Percentiles rank a stretch among this genome's conserved stretches.
Conservation (phyloP, 345 rosid genomes). For the Hypericum perforatum region DNA sequence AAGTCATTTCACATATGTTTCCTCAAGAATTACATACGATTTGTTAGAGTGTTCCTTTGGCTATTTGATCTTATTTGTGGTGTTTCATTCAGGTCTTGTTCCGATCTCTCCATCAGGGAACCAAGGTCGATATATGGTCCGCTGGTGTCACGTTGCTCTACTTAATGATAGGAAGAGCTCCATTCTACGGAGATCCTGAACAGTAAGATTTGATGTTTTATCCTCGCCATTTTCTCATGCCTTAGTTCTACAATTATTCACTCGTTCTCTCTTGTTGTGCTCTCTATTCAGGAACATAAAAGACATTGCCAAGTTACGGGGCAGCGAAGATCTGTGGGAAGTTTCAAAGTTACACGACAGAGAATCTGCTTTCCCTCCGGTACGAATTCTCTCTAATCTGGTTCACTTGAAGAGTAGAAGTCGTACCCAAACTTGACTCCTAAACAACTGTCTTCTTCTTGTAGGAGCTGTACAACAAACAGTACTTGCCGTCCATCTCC, state of each 20-base stretch:
- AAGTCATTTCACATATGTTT: no score
- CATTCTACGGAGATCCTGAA: conserved; percentile 87
- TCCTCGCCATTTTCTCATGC: no score
- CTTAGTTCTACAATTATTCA: not conserved
- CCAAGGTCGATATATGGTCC: conserved; percentile 90
- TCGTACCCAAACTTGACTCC: not conserved
- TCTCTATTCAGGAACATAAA: conserved; percentile 58
- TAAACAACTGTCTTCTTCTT: conserved; percentile 6
- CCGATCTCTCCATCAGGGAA: conserved; percentile 84
- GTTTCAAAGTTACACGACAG: conserved; percentile 74
- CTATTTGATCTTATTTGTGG: conserved; percentile 2
- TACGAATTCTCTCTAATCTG: conserved; percentile 12
- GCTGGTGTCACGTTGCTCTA: conserved; percentile 90
- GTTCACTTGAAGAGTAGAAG: not conserved
- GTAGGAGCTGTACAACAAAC: conserved; percentile 58
- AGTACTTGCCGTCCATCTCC: conserved; percentile 30
- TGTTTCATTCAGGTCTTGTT: conserved; percentile 57
- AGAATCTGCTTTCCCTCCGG: conserved; percentile 75
- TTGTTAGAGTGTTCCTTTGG: no score
- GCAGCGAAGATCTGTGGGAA: conserved; percentile 97
- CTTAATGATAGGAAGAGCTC: conserved; percentile 62
- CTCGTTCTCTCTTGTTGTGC: not conserved
- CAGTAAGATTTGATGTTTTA: conserved; percentile 36
- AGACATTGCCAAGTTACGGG: conserved; percentile 72
- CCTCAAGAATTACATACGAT: no score